Evolutionary conservation across 805 yeast genomes (phyloP), one percentile per base, ranked within the genome.

Genomic region (Kregervanrija delftensis): DNA sequence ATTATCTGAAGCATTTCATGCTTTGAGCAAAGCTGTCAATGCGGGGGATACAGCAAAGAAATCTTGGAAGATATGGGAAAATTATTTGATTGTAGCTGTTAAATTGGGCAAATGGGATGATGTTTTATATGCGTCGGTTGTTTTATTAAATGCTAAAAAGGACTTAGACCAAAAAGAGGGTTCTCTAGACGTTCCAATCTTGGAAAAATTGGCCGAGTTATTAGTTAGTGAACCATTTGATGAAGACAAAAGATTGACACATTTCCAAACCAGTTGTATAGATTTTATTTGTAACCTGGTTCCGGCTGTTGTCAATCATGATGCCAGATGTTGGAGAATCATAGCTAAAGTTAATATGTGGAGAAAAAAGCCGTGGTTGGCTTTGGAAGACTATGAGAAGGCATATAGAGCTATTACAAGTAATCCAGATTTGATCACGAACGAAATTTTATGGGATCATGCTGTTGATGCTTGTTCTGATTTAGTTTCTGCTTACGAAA

Each of bases 31-130:
- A 50, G 96, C 98, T 0, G 73, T 86, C 14, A 68, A 83, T 35
- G 72, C 73, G 31, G 83, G 88, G 33, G 82, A 80, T 39, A 77
- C 80, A 22, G 70, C 73, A 11, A 80, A 77, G 52, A 77, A 76
- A 43, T 86, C 90, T 41, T 86, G 97, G 96, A 78, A 86, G 54
- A 79, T 93, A 32, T 90, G 91, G 85, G 93, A 88, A 55, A 93
- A 93, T 60, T 88, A 80, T 56, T 67, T 87, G 58, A 69, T 80
- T 30, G 91, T 91, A 16, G 95, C 97, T 0, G 81, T 82, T 28
- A 86, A 81, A 58, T 67, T 90, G 37, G 71, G 76, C n/a, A 86
- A 86, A 56, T 93, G 98, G 97, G 81, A 76, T 49, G 96, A 88
- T 46, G 96, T 86, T 3, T 68, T 90, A 14, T 64, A 76, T 33